phyloP scores from a whole-genome alignment of 2,329 filamentous ascomycete genomes.

The Cryphonectria carpinicola region DNA sequence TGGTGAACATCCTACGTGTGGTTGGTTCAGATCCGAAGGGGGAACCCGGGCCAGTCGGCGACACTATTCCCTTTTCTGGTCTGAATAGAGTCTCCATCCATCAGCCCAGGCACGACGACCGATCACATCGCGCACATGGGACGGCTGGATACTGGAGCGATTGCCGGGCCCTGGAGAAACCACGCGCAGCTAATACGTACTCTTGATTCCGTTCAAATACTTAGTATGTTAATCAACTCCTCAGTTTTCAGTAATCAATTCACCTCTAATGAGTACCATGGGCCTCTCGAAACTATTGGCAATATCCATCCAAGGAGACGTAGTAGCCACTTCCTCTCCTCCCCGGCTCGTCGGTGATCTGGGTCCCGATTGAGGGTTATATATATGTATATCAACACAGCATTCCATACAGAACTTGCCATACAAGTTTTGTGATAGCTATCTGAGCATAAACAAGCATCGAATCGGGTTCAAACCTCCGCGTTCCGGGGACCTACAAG shows the following conservation, averaged over 20 bases:
- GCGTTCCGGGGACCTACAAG: not conserved
- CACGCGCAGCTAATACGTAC: not conserved
- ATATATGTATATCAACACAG: not conserved
- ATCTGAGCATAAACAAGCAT: not conserved
- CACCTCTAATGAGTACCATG: no score
- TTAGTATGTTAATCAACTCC: no score
- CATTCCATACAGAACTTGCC: not conserved
- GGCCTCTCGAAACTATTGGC: not conserved
- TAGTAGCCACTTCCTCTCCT: not conserved
- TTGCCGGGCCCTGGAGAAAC: not conserved
- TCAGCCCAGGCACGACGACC: not conserved
- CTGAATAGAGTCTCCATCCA: slow-evolving; percentile 25
- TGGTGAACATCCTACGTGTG: not conserved
- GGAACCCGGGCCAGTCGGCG: not conserved
- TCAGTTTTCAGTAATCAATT: not conserved
- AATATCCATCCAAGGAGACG: not conserved
- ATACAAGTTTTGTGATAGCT: not conserved
- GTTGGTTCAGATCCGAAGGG: not conserved
- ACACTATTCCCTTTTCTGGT: slow-evolving; percentile 27
- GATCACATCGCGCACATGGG: not conserved
- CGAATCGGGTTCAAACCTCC: not conserved
- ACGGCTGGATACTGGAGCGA: not conserved
- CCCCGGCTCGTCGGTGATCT: not conserved
- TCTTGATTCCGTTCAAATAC: not conserved
- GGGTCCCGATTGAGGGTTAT: not conserved